Conservation (phyloP, 257 asterid species). For the Solanum sitiens region DNA sequence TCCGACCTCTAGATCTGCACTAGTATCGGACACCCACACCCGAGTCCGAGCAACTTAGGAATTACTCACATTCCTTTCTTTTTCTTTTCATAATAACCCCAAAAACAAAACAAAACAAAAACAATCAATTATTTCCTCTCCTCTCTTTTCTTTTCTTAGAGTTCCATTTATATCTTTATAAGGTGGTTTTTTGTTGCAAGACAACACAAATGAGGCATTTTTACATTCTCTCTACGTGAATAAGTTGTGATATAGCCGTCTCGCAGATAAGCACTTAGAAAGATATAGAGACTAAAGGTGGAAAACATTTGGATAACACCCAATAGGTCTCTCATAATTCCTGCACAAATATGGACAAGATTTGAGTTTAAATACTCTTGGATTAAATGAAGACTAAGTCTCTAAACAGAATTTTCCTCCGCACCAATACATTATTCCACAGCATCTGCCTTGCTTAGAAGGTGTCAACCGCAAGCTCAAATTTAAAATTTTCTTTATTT, state of each 20-base stretch:
- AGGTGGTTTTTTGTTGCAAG: neutral
- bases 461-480: neutral
- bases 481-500: neutral
- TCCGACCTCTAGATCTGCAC: neutral
- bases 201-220: neutral
- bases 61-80: neutral
- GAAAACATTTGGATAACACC: neutral
- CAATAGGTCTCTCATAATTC: neutral
- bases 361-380: neutral
- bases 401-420: neutral
- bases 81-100: neutral
- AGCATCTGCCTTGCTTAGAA: neutral
- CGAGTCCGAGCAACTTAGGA: neutral
- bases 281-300: neutral
- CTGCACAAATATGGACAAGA: neutral
- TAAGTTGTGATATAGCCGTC: neutral
- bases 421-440: neutral
- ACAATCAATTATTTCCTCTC: neutral
- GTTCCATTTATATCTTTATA: neutral
- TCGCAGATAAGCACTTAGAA: neutral
- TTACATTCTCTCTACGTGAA: neutral
- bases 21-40: neutral
- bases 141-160: neutral
- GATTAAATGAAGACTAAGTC: neutral
- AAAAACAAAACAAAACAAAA: neutral